phyloP scores from a whole-genome alignment of 31 red algal species.

The Endocladia muricata region DNA sequence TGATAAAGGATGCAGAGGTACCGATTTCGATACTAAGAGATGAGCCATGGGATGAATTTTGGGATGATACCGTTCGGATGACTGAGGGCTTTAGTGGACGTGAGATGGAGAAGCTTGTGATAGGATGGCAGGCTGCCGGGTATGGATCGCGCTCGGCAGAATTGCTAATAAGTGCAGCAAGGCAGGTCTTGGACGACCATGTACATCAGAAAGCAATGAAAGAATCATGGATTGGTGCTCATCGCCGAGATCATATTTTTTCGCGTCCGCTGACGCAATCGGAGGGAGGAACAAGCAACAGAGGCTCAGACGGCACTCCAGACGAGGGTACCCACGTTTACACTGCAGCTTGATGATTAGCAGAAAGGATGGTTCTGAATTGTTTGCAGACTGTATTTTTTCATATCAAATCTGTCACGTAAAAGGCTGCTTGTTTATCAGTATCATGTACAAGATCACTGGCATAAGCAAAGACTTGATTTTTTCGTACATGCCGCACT shows the following conservation, averaged over 20 bases:
- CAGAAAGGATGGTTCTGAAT: too few species aligned
- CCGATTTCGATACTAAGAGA: constrained; percentile 33
- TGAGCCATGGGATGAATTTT: constrained; percentile 53
- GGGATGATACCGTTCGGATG: constrained; percentile 30
- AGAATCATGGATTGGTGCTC: constrained; percentile 56
- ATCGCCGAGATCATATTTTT: constrained; percentile 11
- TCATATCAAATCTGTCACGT: too few species aligned
- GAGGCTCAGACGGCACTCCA: too few species aligned
- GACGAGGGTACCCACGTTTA: not conserved
- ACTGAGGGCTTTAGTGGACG: constrained; percentile 80
- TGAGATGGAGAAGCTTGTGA: constrained; percentile 86
- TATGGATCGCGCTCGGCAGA: constrained; percentile 46
- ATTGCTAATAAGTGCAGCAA: constrained; percentile 31
- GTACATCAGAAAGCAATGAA: constrained; percentile 73
- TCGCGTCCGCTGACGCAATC: too few species aligned
- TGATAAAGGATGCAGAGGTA: constrained; percentile 38
- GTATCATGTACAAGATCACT: too few species aligned
- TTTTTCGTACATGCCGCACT: too few species aligned
- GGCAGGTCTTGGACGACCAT: constrained; percentile 54
- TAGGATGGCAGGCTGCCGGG: constrained; percentile 82
- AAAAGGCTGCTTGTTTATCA: too few species aligned
- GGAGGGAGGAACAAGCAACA: too few species aligned
- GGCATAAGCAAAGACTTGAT: too few species aligned
- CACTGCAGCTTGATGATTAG: not conserved
- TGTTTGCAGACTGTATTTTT: too few species aligned